Evolutionary conservation across 2,329 filamentous ascomycete species (phyloP).

Genomic region (Cryoendolithus antarcticus): DNA sequence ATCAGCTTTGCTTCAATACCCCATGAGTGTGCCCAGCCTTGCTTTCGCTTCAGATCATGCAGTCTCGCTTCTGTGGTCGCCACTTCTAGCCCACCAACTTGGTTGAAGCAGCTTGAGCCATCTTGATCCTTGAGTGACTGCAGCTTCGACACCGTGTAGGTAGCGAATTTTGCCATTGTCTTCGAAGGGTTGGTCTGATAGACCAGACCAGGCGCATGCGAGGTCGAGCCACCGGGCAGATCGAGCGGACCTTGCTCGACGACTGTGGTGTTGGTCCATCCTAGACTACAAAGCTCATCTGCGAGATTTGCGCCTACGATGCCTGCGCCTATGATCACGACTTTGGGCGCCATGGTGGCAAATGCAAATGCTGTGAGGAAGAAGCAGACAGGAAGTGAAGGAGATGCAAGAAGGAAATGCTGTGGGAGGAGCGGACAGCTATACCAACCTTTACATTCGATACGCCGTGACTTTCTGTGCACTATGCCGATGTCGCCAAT

Average conservation of each 20-base stretch:
- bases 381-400: too few relatives aligned
- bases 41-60: slow-evolving; percentile 50
- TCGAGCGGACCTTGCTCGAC: slow-evolving; percentile 51
- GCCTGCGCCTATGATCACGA: slow-evolving; percentile 51
- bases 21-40: slow-evolving; percentile 49
- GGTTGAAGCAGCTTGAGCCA: slow-evolving; percentile 46
- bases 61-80: slow-evolving; percentile 48
- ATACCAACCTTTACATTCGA: too few relatives aligned
- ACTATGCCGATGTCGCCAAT: too few relatives aligned
- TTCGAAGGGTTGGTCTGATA: slow-evolving; percentile 50
- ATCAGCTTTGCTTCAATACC: slow-evolving; percentile 45
- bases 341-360: slow-evolving; percentile 23
- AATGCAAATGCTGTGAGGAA: too few relatives aligned
- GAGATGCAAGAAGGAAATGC: too few relatives aligned
- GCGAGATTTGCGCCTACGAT: slow-evolving; percentile 54
- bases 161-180: slow-evolving; percentile 46
- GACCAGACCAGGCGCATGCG: slow-evolving; percentile 51
- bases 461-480: too few relatives aligned
- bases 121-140: slow-evolving; percentile 36
- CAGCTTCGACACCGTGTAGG: slow-evolving; percentile 51
- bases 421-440: too few relatives aligned
- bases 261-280: slow-evolving; percentile 53
- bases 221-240: slow-evolving; percentile 54
- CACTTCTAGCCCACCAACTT: slow-evolving; percentile 50
- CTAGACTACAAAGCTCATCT: slow-evolving; percentile 49